These are phyloP conservation scores for Ogataea corticis DNA, from an alignment of 805 yeast genomes.

Conservation along the genomic window DNA sequence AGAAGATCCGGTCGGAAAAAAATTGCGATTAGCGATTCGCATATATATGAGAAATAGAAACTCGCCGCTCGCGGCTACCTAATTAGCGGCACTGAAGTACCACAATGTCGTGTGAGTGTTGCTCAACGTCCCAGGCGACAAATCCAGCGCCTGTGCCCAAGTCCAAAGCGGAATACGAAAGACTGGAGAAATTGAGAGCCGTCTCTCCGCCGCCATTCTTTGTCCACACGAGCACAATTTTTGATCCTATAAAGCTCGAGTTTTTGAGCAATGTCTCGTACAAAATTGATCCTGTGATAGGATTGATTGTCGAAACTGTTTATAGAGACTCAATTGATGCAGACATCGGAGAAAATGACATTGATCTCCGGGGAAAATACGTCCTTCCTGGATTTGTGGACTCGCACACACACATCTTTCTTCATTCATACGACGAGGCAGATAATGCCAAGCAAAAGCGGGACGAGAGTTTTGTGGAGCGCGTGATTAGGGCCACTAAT, in stretches of 20 bases:
- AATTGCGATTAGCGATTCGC: not conserved
- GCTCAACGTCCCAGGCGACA: slow-evolving; percentile 13
- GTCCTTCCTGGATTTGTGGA: slow-evolving; percentile 33
- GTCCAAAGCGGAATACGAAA: slow-evolving; percentile 21
- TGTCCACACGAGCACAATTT: slow-evolving; percentile 24
- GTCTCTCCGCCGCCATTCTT: slow-evolving; percentile 16
- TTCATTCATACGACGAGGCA: slow-evolving; percentile 31
- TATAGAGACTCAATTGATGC: slow-evolving; percentile 10
- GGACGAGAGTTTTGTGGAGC: slow-evolving; percentile 30
- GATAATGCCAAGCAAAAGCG: slow-evolving; percentile 29
- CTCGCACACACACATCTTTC: slow-evolving; percentile 32
- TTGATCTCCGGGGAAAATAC: slow-evolving; percentile 26
- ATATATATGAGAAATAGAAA: no score
- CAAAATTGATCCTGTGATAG: slow-evolving; percentile 24
- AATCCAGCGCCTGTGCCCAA: slow-evolving; percentile 21
- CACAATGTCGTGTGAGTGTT: slow-evolving; percentile 23
- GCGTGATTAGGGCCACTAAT: slow-evolving; percentile 28
- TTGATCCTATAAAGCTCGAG: slow-evolving; percentile 20
- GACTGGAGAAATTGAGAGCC: slow-evolving; percentile 17
- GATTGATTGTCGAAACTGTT: slow-evolving; percentile 18
- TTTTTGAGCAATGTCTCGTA: slow-evolving; percentile 19
- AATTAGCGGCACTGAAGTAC: not conserved
- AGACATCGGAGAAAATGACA: slow-evolving; percentile 13
- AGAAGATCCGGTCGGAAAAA: not conserved
- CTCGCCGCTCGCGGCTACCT: no score